These are phyloP conservation scores for Rhododendron williamsianum DNA, from an alignment of 148 eudicot genomes.

Conservation along the genomic window DNA sequence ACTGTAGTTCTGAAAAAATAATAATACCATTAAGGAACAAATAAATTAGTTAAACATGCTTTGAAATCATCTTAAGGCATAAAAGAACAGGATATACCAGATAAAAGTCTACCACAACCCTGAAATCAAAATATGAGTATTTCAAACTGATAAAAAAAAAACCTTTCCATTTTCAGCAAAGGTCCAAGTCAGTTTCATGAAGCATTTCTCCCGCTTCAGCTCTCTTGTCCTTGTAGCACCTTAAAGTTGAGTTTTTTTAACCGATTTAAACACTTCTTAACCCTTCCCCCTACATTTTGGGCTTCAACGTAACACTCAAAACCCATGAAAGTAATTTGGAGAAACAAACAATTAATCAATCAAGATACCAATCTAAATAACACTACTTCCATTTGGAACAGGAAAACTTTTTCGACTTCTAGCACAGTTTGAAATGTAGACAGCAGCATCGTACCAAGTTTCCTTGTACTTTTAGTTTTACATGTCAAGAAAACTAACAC, in stretches of 20 bases:
- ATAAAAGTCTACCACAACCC: neutral
- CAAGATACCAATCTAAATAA: neutral
- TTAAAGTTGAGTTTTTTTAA: neutral
- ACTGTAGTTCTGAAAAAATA: conserved; percentile 60
- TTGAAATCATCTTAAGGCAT: conserved; percentile 3
- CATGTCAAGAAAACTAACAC: neutral
- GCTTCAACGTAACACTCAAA: neutral
- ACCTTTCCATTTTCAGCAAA: neutral
- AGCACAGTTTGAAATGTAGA: neutral
- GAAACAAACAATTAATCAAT: neutral
- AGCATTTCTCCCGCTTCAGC: neutral
- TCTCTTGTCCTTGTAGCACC: conserved; percentile 1
- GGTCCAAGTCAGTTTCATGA: neutral
- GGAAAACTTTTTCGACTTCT: neutral
- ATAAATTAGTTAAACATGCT: neutral
- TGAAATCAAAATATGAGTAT: neutral
- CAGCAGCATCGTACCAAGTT: neutral
- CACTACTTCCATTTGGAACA: neutral
- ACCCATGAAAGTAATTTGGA: neutral
- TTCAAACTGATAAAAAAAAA: neutral
- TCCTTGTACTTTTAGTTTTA: neutral
- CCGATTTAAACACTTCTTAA: neutral
- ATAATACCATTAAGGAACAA: conserved; percentile 11
- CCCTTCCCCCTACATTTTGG: neutral
- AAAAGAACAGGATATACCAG: neutral